These are phyloP conservation scores for Phytophthora nicotianae DNA, from an alignment of 352 stramenopile genomes.

Conservation along the genomic window DNA sequence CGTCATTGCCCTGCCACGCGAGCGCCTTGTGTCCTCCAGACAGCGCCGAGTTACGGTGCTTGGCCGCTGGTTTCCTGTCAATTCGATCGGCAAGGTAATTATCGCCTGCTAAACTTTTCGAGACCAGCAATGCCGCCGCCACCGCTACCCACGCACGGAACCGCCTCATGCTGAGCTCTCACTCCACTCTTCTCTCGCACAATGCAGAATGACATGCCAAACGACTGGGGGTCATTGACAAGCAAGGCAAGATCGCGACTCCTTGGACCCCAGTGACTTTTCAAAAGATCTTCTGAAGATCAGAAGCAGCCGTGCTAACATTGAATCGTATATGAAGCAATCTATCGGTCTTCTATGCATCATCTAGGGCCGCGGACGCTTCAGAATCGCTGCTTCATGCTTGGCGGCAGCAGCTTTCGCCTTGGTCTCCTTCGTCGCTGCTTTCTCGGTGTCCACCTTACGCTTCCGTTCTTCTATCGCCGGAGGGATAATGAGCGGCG, in stretches of 20 bases:
- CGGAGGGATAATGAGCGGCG: slow-evolving; percentile 51
- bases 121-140: slow-evolving; percentile 4
- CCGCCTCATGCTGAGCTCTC: slow-evolving; percentile 15
- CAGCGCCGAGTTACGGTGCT: not conserved
- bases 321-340: slow-evolving; percentile 5
- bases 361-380: slow-evolving; percentile 11
- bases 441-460: slow-evolving; percentile 52
- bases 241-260: slow-evolving; percentile 12
- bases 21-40: not conserved
- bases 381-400: slow-evolving; percentile 31
- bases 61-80: slow-evolving; percentile 1
- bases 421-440: slow-evolving; percentile 32
- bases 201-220: slow-evolving; percentile 16
- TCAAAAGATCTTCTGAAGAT: too few relatives aligned
- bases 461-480: slow-evolving; percentile 64
- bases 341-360: slow-evolving; percentile 1
- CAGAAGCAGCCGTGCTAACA: not conserved
- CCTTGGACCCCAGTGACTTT: not conserved
- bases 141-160: slow-evolving; percentile 12
- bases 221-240: slow-evolving; percentile 8
- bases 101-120: slow-evolving; percentile 1
- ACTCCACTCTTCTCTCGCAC: not conserved
- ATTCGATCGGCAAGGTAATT: slow-evolving; percentile 6
- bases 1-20: slow-evolving; percentile 1
- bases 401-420: slow-evolving; percentile 27